Evolutionary conservation across 495 filamentous ascomycete genomes (phyloP).

Genomic region (Lasiosphaeria ovina): DNA sequence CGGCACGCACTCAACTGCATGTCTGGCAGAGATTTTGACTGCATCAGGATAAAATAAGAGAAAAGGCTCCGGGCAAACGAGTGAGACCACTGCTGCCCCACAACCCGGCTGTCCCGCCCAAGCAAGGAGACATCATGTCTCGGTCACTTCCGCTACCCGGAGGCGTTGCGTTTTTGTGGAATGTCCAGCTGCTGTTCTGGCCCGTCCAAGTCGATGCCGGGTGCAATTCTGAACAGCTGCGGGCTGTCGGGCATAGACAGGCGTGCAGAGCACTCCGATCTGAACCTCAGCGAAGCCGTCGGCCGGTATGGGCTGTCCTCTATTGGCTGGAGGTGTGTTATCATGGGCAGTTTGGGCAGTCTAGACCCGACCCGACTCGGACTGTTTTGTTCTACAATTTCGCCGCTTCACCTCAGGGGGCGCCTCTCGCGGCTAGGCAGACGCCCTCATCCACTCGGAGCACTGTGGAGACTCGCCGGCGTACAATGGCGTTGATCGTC

Average conservation of each 20-base stretch:
- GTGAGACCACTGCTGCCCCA: neutral
- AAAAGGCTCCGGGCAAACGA: neutral
- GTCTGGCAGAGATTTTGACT: neutral
- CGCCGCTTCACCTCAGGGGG: neutral
- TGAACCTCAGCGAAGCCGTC: too few species aligned
- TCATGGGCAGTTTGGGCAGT: neutral
- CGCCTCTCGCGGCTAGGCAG: neutral
- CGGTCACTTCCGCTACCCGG: neutral
- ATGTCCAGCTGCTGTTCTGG: neutral
- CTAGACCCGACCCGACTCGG: neutral
- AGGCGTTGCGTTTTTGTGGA: neutral
- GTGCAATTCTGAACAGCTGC: neutral
- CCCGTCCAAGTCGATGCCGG: neutral
- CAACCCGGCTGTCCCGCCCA: neutral
- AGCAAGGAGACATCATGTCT: neutral
- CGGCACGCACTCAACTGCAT: neutral
- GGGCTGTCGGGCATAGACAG: too few species aligned
- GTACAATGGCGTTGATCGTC: neutral
- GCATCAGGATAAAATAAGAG: neutral
- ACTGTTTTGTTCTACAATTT: slow-evolving; percentile 1
- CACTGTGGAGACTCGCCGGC: too few species aligned
- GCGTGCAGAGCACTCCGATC: too few species aligned
- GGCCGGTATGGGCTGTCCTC: too few species aligned
- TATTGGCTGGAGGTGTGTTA: too few species aligned
- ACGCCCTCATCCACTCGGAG: neutral